A percentile compares a stretch with the other conserved stretches of the same genome.
Evolutionary conservation across 495 filamentous ascomycete genomes (phyloP).

Genomic region (Neurospora sp.): DNA sequence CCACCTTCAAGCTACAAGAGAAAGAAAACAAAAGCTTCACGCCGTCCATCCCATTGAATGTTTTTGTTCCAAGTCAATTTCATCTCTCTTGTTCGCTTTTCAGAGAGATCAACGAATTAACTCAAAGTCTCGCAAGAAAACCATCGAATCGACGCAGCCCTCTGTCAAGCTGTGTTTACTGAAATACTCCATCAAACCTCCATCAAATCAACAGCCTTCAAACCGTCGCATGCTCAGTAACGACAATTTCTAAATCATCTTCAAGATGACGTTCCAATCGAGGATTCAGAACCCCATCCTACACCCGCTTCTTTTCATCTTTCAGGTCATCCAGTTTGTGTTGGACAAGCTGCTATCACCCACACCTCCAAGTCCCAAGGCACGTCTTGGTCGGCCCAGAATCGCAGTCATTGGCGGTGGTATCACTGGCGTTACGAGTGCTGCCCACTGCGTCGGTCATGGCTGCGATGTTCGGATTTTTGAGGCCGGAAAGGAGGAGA

Average conservation of each 20-base stretch:
- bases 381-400: conserved; percentile 45
- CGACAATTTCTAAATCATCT: not conserved
- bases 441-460: conserved; percentile 79
- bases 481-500: conserved; percentile 52
- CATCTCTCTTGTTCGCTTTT: not conserved
- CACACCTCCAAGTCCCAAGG: conserved; percentile 48
- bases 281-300: conserved; percentile 10
- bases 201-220: not conserved
- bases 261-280: conserved; percentile 1
- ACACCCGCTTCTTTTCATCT: conserved; percentile 49
- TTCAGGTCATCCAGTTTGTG: conserved; percentile 56
- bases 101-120: not conserved
- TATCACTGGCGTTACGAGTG: conserved; percentile 71
- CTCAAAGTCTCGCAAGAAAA: not conserved
- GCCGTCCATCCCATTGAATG: not conserved
- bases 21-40: not conserved
- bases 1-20: not conserved
- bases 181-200: not conserved
- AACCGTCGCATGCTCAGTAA: too few relatives aligned
- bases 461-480: conserved; percentile 76
- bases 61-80: not conserved
- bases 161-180: not conserved
- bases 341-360: conserved; percentile 59
- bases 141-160: not conserved
- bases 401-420: conserved; percentile 80